Evolutionary conservation across 2,329 filamentous ascomycete species (phyloP).

Genomic region (Aureobasidium sp.): DNA sequence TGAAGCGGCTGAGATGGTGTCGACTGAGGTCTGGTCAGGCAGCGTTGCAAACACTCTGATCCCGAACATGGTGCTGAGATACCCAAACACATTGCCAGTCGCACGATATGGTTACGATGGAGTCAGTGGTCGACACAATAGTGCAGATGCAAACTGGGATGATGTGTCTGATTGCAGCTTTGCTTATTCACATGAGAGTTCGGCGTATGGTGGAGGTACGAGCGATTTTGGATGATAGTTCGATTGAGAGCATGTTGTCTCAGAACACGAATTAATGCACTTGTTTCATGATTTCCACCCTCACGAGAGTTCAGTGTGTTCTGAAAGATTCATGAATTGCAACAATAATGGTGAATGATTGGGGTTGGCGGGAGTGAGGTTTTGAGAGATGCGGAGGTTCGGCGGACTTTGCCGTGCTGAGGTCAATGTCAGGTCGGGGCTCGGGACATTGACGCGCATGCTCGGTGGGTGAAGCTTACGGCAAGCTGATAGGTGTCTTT

Average conservation of each 20-base stretch:
- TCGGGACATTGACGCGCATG: slow-evolving; percentile 6
- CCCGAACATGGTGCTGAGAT: not conserved
- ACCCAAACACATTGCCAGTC: not conserved
- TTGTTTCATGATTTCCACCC: not conserved
- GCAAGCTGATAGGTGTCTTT: not conserved
- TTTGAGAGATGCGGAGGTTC: not conserved
- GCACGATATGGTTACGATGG: not conserved
- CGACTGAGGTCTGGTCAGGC: not conserved
- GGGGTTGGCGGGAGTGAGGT: not conserved
- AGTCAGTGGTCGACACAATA: not conserved
- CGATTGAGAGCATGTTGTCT: not conserved
- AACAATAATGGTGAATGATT: not conserved
- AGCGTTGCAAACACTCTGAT: not conserved
- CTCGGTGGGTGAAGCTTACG: not conserved
- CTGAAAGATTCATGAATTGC: not conserved
- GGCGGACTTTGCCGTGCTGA: not conserved
- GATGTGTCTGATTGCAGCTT: not conserved
- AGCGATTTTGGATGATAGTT: slow-evolving; percentile 5
- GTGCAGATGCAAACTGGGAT: not conserved
- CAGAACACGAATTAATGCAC: not conserved
- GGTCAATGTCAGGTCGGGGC: not conserved
- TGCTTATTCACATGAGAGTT: slow-evolving; percentile 3
- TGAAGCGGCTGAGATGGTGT: not conserved
- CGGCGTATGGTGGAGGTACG: slow-evolving; percentile 1
- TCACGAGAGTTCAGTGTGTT: not conserved